Percentiles rank a stretch among this genome's conserved stretches.
Evolutionary conservation across 768 basidiomycete species (phyloP).

Genomic region (Sporobolomyces roseus): DNA sequence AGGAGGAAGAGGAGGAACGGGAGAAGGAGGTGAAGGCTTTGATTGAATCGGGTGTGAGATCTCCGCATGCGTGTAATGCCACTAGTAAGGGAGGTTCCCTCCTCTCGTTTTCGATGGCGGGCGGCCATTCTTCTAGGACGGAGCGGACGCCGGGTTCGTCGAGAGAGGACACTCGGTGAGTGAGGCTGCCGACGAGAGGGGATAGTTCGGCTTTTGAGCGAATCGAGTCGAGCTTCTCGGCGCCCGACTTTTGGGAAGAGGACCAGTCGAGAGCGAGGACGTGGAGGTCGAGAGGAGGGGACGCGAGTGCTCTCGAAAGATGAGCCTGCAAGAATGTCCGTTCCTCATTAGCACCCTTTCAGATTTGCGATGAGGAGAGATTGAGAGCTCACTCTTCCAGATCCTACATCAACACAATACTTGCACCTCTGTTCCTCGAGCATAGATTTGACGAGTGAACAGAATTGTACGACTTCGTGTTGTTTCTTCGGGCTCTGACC

Average conservation of each 20-base stretch:
- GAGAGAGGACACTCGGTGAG: constrained; percentile 28
- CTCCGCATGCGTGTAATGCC: constrained; percentile 37
- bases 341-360: too few relatives aligned
- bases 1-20: background rate
- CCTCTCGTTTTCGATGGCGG: background rate
- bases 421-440: background rate
- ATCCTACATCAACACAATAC: constrained; percentile 35
- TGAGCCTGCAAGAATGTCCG: constrained; percentile 20
- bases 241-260: constrained; percentile 23
- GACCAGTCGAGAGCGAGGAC: constrained; percentile 40
- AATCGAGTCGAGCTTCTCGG: constrained; percentile 27
- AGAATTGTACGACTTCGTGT: constrained; percentile 25
- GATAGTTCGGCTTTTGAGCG: background rate
- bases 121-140: constrained; percentile 19
- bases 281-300: constrained; percentile 26
- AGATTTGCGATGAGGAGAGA: background rate
- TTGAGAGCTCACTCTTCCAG: constrained; percentile 20
- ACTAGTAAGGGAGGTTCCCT: constrained; percentile 22
- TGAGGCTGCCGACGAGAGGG: constrained; percentile 17
- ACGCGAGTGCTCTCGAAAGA: constrained; percentile 35
- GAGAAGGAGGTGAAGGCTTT: constrained; percentile 18
- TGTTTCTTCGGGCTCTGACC: constrained; percentile 33
- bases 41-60: constrained; percentile 30
- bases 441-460: constrained; percentile 2
- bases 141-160: constrained; percentile 8